A percentile compares a stretch with the other conserved stretches of the same genome.
Conservation (phyloP, 257 asterid species). For the Solanum pinnatisectum region DNA sequence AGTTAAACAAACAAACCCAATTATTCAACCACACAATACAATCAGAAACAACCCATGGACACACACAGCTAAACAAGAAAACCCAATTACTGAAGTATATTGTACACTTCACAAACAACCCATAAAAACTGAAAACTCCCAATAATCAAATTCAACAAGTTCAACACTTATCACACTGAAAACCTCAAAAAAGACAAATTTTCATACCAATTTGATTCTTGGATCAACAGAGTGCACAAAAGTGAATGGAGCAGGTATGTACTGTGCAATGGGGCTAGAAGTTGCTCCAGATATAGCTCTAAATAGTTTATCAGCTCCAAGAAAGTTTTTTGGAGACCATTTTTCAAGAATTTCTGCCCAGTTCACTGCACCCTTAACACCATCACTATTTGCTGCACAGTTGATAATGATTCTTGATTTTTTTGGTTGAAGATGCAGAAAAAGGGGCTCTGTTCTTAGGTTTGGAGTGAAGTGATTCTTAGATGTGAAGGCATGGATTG, state of each 20-base stretch:
- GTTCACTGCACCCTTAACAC: slow-evolving; percentile 23
- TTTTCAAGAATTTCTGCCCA: slow-evolving; percentile 48
- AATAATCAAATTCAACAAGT: not conserved
- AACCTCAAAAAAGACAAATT: not conserved
- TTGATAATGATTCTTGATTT: slow-evolving; percentile 8
- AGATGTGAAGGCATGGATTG: slow-evolving; percentile 1
- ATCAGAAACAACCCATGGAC: not conserved
- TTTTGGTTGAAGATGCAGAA: slow-evolving; percentile 2
- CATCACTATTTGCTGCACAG: slow-evolving; percentile 25
- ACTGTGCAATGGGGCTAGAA: slow-evolving; percentile 93
- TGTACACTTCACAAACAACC: not conserved
- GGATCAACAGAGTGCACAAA: slow-evolving; percentile 91
- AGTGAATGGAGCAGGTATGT: slow-evolving; percentile 88
- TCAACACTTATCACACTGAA: not conserved
- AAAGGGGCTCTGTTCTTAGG: not conserved
- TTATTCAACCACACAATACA: not conserved
- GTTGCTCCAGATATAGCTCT: slow-evolving; percentile 87
- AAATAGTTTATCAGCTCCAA: slow-evolving; percentile 78
- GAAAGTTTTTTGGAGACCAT: slow-evolving; percentile 58
- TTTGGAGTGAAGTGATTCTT: not conserved
- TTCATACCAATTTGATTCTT: slow-evolving; percentile 75
- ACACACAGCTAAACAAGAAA: not conserved
- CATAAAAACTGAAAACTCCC: not conserved
- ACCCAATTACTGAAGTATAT: not conserved
- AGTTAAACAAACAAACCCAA: not conserved